Percentiles rank a stretch among this genome's conserved stretches.
Conservation (phyloP, 2,329 filamentous ascomycete genomes). For the Cytospora leucostoma region DNA sequence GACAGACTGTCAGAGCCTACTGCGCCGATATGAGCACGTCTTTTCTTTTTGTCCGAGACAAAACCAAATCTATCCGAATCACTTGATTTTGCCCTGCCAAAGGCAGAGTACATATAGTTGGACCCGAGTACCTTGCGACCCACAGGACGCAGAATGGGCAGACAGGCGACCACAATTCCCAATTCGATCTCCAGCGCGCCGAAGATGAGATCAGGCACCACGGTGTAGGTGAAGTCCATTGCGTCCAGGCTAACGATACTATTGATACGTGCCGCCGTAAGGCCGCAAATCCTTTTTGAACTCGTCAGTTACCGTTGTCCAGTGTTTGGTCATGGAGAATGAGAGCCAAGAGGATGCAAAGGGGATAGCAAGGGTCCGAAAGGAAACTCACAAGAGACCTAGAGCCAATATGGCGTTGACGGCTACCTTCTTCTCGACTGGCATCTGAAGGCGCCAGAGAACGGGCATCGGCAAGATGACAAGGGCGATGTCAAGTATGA, state of each 20-base stretch:
- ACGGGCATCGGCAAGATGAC: constrained; percentile 8
- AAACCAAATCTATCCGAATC: too few species aligned
- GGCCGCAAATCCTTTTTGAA: background rate
- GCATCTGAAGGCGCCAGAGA: constrained; percentile 10
- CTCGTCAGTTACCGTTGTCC: background rate
- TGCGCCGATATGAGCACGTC: too few species aligned
- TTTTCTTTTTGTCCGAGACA: too few species aligned
- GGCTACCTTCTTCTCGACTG: background rate
- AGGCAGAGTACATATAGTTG: too few species aligned
- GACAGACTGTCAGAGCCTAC: too few species aligned
- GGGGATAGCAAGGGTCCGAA: background rate
- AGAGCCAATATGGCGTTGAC: background rate
- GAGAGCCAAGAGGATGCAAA: background rate
- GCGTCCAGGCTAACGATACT: background rate
- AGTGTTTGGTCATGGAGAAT: background rate
- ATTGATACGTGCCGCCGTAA: background rate
- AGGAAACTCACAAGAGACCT: background rate
- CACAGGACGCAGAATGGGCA: background rate
- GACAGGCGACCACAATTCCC: background rate
- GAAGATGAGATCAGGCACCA: background rate
- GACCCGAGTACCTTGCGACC: background rate
- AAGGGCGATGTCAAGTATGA: constrained; percentile 3
- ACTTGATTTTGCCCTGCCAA: too few species aligned
- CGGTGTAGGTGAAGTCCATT: background rate
- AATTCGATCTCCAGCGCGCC: background rate